Evolutionary conservation across 306 rosid species (phyloP), one percentile per base, ranked within the genome.

Genomic region (Argentina anserina): DNA sequence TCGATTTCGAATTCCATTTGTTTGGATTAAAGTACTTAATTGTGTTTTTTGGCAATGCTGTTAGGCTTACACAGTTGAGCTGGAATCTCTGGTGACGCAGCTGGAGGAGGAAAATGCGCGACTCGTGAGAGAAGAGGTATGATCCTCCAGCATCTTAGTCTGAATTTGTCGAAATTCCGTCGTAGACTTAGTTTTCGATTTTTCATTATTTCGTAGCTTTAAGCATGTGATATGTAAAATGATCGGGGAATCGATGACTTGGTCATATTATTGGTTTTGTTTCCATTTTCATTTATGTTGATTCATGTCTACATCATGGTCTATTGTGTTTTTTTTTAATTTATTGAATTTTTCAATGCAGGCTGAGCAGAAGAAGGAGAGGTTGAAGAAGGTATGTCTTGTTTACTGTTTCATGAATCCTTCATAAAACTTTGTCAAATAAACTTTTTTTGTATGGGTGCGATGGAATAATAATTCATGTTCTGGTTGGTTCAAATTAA

Each of bases 21-120:
- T 33, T 33, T 4, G 34, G 36, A 33, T 33, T 3, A 5, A 33
- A 26, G 3, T 61, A n/a, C 13, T 56, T 6, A 18, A 33, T 34
- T 5, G 3, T 33, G 42, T 33, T 39, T 33, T 39, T 49, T 65
- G 14, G 1, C 13, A 17, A 17, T 60, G 67, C 37, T 72, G 87
- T 59, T 73, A 93, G 98, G 98, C 98, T 75, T 89, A 91, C 85
- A 86, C 92, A 3, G 63, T 76, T 61, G 97, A 89, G 89, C 95
- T 94, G 17, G 97, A 94, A 83, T 31, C 80, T 75, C 55, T 84
- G 49, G 96, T 94, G 74, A 75, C 86, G 21, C 88, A 86, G 62
- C 78, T 94, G 71, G 95, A 88, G 86, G 84, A 75, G 75, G 98
- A 94, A 84, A 86, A 91, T 72, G 86, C 86, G 15, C 70, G 58